Base-by-base conservation (phyloP, 768 basidiomycete species). In the Lyophyllum semitale region DNA sequence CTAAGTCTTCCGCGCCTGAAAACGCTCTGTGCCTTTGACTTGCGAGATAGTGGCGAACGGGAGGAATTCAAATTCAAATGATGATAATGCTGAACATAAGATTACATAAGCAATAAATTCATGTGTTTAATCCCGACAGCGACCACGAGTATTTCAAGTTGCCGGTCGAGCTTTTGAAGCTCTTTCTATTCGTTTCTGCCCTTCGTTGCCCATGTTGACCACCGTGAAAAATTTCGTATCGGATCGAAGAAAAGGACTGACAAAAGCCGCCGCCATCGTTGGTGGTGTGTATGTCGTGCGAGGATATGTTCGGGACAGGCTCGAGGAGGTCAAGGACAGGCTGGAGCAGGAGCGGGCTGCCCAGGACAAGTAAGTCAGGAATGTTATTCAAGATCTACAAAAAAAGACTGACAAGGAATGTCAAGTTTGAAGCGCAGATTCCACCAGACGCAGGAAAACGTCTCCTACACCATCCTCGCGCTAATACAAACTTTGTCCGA, bases 371-470 rank as follows among this genome's bases (percentile, higher is more conserved):
- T 89, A 67, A 57, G 90, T 79, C 33, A n/a, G n/a, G n/a, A n/a
- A n/a, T n/a, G n/a, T n/a, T n/a, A n/a, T n/a, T n/a, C n/a, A n/a
- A n/a, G n/a, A n/a, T n/a, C n/a, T n/a, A n/a, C n/a, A n/a, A n/a
- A n/a, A n/a, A n/a, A n/a, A n/a, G n/a, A n/a, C n/a, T n/a, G n/a
- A n/a, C n/a, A n/a, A n/a, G n/a, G n/a, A n/a, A n/a, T n/a, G 26
- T 26, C n/a, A n/a, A 94, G 92, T 60, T 71, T 95, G 25, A 80
- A 83, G 48, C 76, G 84, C 43, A 78, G 93, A 32, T 95, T 93
- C 68, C 76, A 79, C 30, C 84, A 89, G 58, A 91, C 86, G 23
- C 87, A 89, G 60, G 84, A 91, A 55, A 88, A 94, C 63, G 78
- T 83, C 22, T 83, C 87, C 7, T 95, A 84, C 65, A 93, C 89